Evolutionary conservation across 495 filamentous ascomycete genomes (phyloP).

Genomic region (Penicillium pancosmium): DNA sequence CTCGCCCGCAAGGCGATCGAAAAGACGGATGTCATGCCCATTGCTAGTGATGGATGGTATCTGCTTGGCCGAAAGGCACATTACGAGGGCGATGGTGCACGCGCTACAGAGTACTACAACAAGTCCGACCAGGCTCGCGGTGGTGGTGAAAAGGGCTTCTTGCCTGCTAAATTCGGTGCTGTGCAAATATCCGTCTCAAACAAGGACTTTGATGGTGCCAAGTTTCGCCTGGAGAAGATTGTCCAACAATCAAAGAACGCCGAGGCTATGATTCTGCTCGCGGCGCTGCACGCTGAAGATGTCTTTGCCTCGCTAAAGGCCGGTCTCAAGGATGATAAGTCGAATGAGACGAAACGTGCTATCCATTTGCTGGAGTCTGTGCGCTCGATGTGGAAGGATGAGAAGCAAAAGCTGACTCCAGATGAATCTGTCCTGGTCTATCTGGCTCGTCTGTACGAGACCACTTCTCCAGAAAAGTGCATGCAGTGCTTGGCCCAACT

Average conservation of each 20-base stretch:
- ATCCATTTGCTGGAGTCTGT: slow-evolving; percentile 79
- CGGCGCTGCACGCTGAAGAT: slow-evolving; percentile 89
- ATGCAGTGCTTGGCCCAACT: slow-evolving; percentile 88
- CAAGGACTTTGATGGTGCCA: slow-evolving; percentile 85
- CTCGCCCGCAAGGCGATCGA: slow-evolving; percentile 93
- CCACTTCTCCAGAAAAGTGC: slow-evolving; percentile 81
- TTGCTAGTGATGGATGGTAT: slow-evolving; percentile 97
- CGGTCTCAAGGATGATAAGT: slow-evolving; percentile 83
- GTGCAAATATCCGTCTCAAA: slow-evolving; percentile 86
- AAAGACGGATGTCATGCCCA: slow-evolving; percentile 89
- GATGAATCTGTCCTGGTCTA: slow-evolving; percentile 92
- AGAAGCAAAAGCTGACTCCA: slow-evolving; percentile 76
- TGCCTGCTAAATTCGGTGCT: slow-evolving; percentile 90
- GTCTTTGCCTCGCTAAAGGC: slow-evolving; percentile 76
- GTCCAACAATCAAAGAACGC: slow-evolving; percentile 80
- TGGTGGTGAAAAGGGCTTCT: slow-evolving; percentile 80
- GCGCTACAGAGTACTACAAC: slow-evolving; percentile 79
- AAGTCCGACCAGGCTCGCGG: slow-evolving; percentile 88
- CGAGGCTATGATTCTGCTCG: slow-evolving; percentile 90
- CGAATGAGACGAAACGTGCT: slow-evolving; percentile 77
- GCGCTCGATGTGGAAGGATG: slow-evolving; percentile 86
- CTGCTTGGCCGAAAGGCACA: slow-evolving; percentile 88
- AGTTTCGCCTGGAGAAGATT: slow-evolving; percentile 91
- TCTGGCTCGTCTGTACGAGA: slow-evolving; percentile 87
- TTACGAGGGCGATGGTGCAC: slow-evolving; percentile 64